A percentile compares a stretch with the other conserved stretches of the same genome.
phyloP scores from a whole-genome alignment of 139 green algal genomes.

The Chlorella sp. region DNA sequence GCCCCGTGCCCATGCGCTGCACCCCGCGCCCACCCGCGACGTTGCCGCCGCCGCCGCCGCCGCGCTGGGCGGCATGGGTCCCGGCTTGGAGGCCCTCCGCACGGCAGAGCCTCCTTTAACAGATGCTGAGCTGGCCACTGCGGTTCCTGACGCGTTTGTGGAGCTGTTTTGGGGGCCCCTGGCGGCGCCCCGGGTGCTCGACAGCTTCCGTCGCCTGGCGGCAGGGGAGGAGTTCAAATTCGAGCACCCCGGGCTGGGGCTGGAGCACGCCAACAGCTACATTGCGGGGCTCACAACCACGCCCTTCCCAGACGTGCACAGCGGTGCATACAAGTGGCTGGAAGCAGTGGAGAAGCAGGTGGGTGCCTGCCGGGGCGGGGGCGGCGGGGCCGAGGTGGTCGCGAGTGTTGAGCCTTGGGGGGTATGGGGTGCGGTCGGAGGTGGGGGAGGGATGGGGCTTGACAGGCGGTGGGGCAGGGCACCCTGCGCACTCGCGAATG shows the following conservation, averaged over 20 bases:
- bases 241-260: constrained; percentile 27
- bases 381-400: not conserved
- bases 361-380: not conserved
- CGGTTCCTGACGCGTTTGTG: not conserved
- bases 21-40: too few species aligned
- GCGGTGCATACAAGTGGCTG: constrained; percentile 40
- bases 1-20: too few species aligned
- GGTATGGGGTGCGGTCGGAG: too few species aligned
- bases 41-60: not conserved
- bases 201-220: constrained; percentile 22
- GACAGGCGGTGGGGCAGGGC: not conserved
- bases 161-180: constrained; percentile 32
- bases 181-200: constrained; percentile 43
- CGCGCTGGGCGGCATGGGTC: not conserved
- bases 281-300: constrained; percentile 39
- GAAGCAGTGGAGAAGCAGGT: constrained; percentile 31
- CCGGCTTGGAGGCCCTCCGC: not conserved
- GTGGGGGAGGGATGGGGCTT: not conserved
- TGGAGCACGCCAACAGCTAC: constrained; percentile 43
- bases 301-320: constrained; percentile 42
- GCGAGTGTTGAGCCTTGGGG: not conserved
- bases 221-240: constrained; percentile 21
- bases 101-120: not conserved
- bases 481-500: not conserved
- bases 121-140: not conserved